Evolutionary conservation across 2,329 filamentous ascomycete genomes (phyloP), one percentile per base, ranked within the genome.

Genomic region (Penicillium frequentans): DNA sequence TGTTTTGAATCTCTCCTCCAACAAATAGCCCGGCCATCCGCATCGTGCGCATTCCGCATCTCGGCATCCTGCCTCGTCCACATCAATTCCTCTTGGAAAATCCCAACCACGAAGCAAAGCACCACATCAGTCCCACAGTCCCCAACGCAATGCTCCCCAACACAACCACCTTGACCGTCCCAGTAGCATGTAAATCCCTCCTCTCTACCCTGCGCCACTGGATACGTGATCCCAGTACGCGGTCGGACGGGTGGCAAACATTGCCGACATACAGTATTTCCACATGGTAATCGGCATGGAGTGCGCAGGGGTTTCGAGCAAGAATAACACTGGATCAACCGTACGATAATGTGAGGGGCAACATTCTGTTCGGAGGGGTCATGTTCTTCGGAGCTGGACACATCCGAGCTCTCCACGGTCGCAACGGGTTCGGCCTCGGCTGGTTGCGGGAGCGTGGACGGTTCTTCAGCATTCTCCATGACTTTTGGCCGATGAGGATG

Each of bases 81-180:
- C 23, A 51, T 58, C 47, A 73, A 57, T 29, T 68, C 52, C 63
- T 68, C 62, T 19, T 81, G 81, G 52, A 90, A 79, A 14, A 84
- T 74, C 19, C 85, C 82, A 64, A 90, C 79, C n/a, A 90, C 78
- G 68, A 91, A 95, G 52, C 84, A 85, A 58, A 96, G 74, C 1
- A 87, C 86, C 37, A 96, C 89, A 75, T 96, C 91, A 8, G 88
- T 76, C 47, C 82, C 84, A 73, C 90, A 96, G 67, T 96, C 92
- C 3, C 82, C 88, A 19, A 88, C 68, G 0, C 91, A 87, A 75
- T 96, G 93, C 55, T 92, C 88, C 58, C 81, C 82, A 14, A 73
- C 75, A 65, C 91, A 96, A 2, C 81, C 80, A 9, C 72, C 47
- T 1, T 55, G 62, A 31, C 57, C 59, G 39, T 61, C 59, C 70